phyloP scores from a whole-genome alignment of 108 stramenopile genomes.

The Stephanodiscus minutulus region DNA sequence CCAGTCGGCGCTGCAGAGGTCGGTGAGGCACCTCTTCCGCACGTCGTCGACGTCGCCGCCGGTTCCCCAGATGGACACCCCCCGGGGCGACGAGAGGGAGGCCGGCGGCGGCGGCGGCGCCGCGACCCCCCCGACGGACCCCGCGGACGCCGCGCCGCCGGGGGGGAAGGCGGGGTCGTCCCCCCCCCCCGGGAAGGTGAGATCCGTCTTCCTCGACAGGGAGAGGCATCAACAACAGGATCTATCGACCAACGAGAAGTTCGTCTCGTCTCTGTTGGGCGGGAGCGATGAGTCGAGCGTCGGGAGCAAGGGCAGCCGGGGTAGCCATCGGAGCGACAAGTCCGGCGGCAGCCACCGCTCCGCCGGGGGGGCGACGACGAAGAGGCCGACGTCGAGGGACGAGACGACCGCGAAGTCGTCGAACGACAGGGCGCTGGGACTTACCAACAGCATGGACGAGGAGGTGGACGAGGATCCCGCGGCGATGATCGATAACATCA shows the following conservation, averaged over 20 bases:
- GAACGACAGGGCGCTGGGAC: constrained; percentile 25
- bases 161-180: no score
- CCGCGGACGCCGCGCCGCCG: no score
- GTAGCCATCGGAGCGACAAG: constrained; percentile 10
- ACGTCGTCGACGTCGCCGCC: not conserved
- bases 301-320: constrained; percentile 15
- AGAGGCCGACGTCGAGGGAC: not conserved
- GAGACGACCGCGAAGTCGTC: constrained; percentile 7
- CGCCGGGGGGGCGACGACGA: not conserved
- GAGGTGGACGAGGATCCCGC: constrained; percentile 45
- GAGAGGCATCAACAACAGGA: constrained; percentile 11
- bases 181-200: not conserved
- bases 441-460: constrained; percentile 36
- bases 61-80: no score
- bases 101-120: not conserved
- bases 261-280: constrained; percentile 36
- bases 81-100: not conserved
- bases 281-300: constrained; percentile 27
- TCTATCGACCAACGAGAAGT: constrained; percentile 36
- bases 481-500: constrained; percentile 47
- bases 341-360: not conserved
- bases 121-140: no score
- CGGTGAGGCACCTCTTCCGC: not conserved
- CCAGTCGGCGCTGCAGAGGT: constrained; percentile 33
- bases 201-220: constrained; percentile 13